Evolutionary conservation across 116 monocot genomes (phyloP), one percentile per base, ranked within the genome.

Genomic region (Posidonia oceanica): DNA sequence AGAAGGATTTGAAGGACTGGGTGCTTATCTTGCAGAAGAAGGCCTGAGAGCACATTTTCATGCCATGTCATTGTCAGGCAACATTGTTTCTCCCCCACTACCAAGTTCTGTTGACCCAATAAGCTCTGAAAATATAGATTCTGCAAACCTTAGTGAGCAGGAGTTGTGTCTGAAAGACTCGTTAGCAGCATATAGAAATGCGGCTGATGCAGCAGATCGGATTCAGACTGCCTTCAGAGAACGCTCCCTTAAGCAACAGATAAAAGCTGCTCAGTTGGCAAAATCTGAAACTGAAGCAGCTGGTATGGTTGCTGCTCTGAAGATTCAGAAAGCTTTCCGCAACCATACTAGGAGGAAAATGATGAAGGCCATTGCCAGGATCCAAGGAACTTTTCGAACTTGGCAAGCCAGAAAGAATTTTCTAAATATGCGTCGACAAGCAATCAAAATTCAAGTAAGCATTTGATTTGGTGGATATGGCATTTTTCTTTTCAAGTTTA

Each of bases 141-240:
- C 67, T 22, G 71, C 76, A 57, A 76, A 84, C 42, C 79, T 90
- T 54, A 85, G 73, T 52, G 97, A 98, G 64, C 85, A 90, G 74
- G 97, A 98, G 64, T 60, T 98, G 7, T 89, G 85, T 57, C 70
- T 98, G 69, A 92, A 89, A 81, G 92, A 98, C 18, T 92, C 97
- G 55, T 79, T 98, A 72, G 89, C 82, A 51, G 97, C 93, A 36
- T 98, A 92, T 54, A 73, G 93, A 13, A 98, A 85, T 83, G 97
- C 93, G 38, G 97, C 97, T 63, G 87, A 89, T 73, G 97, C 97
- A 13, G 97, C 97, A 38, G 76, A 76, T 69, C 75, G 83, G 40
- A 98, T 98, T 75, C 93, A 92, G 75, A 72, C 82, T 40, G 92
- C 93, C 62, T 82, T 92, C 54, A 89, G 97, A 69, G 93, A 98